Conservation (phyloP, 768 basidiomycete genomes). For the Hemileccinum rubropunctum region DNA sequence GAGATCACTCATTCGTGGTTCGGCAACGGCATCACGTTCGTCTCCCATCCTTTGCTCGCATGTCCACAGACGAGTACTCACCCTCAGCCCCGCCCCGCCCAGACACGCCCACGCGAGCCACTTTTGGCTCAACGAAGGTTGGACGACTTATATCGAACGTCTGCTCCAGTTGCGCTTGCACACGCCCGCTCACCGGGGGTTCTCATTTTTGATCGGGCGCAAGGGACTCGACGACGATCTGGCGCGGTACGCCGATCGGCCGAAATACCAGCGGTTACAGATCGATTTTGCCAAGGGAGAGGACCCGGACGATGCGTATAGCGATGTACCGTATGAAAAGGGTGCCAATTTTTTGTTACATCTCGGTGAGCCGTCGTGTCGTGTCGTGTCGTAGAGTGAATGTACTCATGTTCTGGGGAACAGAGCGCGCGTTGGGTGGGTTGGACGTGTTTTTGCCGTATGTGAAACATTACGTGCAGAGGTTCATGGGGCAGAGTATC, state of each 20-base stretch:
- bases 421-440: conserved; percentile 16
- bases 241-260: conserved; percentile 51
- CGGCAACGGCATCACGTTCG: conserved; percentile 81
- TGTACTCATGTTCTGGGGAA: background rate
- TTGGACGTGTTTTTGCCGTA: conserved; percentile 79
- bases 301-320: conserved; percentile 78
- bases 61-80: background rate
- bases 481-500: conserved; percentile 80
- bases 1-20: conserved; percentile 88
- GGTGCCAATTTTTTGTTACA: conserved; percentile 85
- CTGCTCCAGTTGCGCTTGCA: conserved; percentile 68
- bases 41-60: background rate
- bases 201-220: conserved; percentile 75
- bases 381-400: background rate
- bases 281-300: conserved; percentile 71
- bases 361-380: conserved; percentile 51
- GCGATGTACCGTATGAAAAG: conserved; percentile 79
- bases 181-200: conserved; percentile 73
- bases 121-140: conserved; percentile 91
- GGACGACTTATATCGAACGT: conserved; percentile 93
- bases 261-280: conserved; percentile 74
- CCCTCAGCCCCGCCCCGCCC: too few species aligned
- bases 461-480: conserved; percentile 75
- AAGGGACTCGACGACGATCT: conserved; percentile 71
- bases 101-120: conserved; percentile 70